These are phyloP conservation scores for Talaromyces marneffei DNA, from an alignment of 2,329 filamentous ascomycete species.

Conservation along the genomic window DNA sequence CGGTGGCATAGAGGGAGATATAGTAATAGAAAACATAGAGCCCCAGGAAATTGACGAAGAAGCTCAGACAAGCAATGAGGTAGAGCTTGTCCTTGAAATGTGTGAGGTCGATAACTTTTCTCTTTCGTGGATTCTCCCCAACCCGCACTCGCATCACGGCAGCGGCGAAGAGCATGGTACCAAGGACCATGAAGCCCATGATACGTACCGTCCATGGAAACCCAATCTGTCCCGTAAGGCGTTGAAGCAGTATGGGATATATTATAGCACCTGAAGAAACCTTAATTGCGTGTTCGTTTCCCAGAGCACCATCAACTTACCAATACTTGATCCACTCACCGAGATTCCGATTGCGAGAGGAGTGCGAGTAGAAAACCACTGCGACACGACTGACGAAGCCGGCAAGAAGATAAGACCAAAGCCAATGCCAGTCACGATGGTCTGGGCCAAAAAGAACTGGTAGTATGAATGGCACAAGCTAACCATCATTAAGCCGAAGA, in stretches of 20 bases:
- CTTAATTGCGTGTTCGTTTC: slow-evolving; percentile 9
- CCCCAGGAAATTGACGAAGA: slow-evolving; percentile 6
- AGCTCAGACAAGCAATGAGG: slow-evolving; percentile 2
- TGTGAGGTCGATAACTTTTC: slow-evolving; percentile 7
- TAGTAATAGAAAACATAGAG: slow-evolving; percentile 8
- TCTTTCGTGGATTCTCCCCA: slow-evolving; percentile 5
- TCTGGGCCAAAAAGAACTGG: slow-evolving; percentile 46
- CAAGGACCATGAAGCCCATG: slow-evolving; percentile 9
- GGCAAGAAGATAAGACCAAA: slow-evolving; percentile 40
- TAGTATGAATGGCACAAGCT: slow-evolving; percentile 31
- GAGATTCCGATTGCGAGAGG: slow-evolving; percentile 1
- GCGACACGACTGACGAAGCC: slow-evolving; percentile 17
- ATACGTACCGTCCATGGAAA: slow-evolving; percentile 11
- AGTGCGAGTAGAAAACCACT: background rate
- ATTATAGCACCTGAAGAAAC: slow-evolving; percentile 8
- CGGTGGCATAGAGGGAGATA: slow-evolving; percentile 17
- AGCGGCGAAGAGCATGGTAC: slow-evolving; percentile 3
- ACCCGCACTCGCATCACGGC: slow-evolving; percentile 6
- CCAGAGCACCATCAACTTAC: slow-evolving; percentile 8
- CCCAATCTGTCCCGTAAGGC: slow-evolving; percentile 47
- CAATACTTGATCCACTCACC: slow-evolving; percentile 10
- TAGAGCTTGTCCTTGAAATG: slow-evolving; percentile 8
- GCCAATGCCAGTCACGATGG: slow-evolving; percentile 38
- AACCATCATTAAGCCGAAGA: slow-evolving; percentile 4
- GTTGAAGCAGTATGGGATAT: slow-evolving; percentile 52